Conservation (phyloP, 192 early-diverging fungal genomes). For the Coemansia sp. region DNA sequence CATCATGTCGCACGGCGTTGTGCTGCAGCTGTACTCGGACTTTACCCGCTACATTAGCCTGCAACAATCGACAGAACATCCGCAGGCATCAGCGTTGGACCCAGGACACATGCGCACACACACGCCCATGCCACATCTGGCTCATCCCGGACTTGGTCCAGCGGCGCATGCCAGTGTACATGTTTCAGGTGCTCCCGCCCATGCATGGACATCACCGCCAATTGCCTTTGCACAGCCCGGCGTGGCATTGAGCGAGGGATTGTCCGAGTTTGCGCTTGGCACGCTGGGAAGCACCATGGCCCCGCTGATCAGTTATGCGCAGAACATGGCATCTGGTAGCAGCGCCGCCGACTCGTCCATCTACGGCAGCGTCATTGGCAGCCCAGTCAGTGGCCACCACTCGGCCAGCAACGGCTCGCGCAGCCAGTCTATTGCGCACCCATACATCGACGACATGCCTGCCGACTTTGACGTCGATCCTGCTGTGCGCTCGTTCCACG, state of each 20-base stretch:
- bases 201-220: background rate
- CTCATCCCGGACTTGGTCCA: background rate
- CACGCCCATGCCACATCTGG: slow-evolving; percentile 9
- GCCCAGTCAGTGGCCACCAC: slow-evolving; percentile 20
- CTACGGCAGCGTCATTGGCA: slow-evolving; percentile 49
- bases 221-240: slow-evolving; percentile 9
- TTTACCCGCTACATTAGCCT: slow-evolving; percentile 36
- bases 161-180: too few species aligned
- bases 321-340: slow-evolving; percentile 31
- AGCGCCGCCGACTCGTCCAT: slow-evolving; percentile 39
- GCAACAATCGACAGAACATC: slow-evolving; percentile 24
- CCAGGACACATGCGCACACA: background rate
- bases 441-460: slow-evolving; percentile 1
- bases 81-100: slow-evolving; percentile 1
- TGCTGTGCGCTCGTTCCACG: background rate
- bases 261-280: slow-evolving; percentile 53
- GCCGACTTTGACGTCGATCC: background rate
- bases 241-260: slow-evolving; percentile 41
- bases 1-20: slow-evolving; percentile 53
- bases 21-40: slow-evolving; percentile 47
- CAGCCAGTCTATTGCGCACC: slow-evolving; percentile 17
- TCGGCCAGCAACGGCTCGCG: slow-evolving; percentile 27
- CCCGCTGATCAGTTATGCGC: slow-evolving; percentile 43
- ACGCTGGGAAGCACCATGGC: slow-evolving; percentile 44
- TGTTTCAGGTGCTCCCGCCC: too few species aligned